These are phyloP conservation scores for Spathaspora sp. DNA, from an alignment of 1,139 yeast genomes.

Conservation along the genomic window DNA sequence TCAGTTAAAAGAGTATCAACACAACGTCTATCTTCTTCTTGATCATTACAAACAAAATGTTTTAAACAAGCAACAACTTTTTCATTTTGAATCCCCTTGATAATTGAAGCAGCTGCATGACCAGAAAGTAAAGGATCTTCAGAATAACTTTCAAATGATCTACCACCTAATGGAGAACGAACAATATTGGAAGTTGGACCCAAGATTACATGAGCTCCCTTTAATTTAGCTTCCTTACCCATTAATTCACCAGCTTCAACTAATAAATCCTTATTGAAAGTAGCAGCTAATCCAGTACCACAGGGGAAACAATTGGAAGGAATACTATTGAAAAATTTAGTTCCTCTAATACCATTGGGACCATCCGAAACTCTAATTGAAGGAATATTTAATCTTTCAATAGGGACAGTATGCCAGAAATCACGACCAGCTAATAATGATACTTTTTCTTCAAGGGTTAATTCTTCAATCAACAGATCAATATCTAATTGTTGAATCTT, in stretches of 20 bases:
- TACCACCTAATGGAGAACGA: conserved; percentile 30
- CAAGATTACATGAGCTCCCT: conserved; percentile 28
- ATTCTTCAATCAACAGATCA: conserved; percentile 37
- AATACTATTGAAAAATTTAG: conserved; percentile 23
- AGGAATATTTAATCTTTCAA: conserved; percentile 40
- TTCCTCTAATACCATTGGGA: conserved; percentile 30
- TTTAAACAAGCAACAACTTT: conserved; percentile 56
- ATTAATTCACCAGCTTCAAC: conserved; percentile 24
- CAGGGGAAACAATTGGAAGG: conserved; percentile 32
- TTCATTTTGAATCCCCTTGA: conserved; percentile 27
- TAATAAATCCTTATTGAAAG: conserved; percentile 23
- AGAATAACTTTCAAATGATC: conserved; percentile 31
- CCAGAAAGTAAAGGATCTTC: conserved; percentile 33
- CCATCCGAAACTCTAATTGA: conserved; percentile 27
- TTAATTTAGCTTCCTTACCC: conserved; percentile 26
- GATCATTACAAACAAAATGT: conserved; percentile 59
- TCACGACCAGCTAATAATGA: conserved; percentile 45
- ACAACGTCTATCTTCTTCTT: conserved; percentile 51
- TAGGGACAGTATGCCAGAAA: conserved; percentile 51
- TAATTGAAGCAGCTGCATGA: conserved; percentile 23
- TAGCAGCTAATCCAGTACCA: conserved; percentile 41
- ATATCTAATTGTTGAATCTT: conserved; percentile 29
- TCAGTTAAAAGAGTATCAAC: conserved; percentile 48
- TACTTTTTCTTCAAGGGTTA: conserved; percentile 45
- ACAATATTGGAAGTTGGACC: conserved; percentile 32